Evolutionary conservation across 2,329 filamentous ascomycete species (phyloP).

Genomic region (Pleochaeta shiraiana): DNA sequence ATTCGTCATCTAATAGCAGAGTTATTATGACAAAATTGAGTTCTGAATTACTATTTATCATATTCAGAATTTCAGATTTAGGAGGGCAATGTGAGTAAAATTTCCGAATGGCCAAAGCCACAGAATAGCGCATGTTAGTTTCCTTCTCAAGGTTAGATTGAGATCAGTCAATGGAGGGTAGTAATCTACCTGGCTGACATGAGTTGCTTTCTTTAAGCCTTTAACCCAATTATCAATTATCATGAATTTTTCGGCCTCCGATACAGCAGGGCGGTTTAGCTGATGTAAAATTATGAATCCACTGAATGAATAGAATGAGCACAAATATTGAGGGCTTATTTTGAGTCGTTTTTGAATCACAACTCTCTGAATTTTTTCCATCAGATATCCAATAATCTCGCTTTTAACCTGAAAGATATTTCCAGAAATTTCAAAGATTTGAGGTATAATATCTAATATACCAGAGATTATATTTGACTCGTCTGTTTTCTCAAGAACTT

Average conservation of each 20-base stretch:
- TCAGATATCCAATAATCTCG: neutral
- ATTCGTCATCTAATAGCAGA: constrained; percentile 4
- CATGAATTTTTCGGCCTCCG: neutral
- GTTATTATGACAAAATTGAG: constrained; percentile 1
- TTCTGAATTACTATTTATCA: neutral
- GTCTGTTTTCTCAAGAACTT: neutral
- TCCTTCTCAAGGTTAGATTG: neutral
- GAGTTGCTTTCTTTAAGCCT: neutral
- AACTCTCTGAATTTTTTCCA: neutral
- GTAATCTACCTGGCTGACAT: neutral
- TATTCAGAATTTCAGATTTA: neutral
- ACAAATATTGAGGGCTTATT: neutral
- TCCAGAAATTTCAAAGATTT: neutral
- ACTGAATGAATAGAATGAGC: neutral
- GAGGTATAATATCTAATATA: neutral
- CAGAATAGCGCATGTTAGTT: neutral
- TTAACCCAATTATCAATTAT: neutral
- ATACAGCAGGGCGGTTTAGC: neutral
- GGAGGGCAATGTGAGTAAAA: neutral
- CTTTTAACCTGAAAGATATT: neutral
- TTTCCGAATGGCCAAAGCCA: neutral
- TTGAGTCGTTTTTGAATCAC: neutral
- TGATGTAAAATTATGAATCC: neutral
- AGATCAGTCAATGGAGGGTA: neutral
- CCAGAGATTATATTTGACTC: neutral